These are phyloP conservation scores for Friedmanniomyces simplex DNA, from an alignment of 495 filamentous ascomycete genomes.

Conservation along the genomic window DNA sequence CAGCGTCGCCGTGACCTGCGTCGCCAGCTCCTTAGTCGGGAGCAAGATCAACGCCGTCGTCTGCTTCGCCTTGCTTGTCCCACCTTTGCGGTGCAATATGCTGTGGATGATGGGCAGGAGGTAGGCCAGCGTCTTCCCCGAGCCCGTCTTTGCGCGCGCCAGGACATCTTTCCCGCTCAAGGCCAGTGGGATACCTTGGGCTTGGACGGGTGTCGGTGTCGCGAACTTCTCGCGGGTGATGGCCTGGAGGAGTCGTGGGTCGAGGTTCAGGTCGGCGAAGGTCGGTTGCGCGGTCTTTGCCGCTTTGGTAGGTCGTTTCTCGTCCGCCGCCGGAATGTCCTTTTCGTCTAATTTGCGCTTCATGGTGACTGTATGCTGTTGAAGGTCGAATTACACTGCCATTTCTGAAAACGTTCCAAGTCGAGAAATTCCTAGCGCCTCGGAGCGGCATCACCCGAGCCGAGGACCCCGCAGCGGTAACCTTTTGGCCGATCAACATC, in stretches of 20 bases:
- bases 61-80: constrained; percentile 11
- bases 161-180: constrained; percentile 87
- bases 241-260: constrained; percentile 75
- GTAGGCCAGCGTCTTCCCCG: constrained; percentile 96
- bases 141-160: constrained; percentile 83
- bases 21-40: constrained; percentile 85
- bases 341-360: constrained; percentile 50
- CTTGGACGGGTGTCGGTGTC: constrained; percentile 75
- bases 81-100: constrained; percentile 61
- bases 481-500: too few relatives aligned
- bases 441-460: background rate
- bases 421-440: background rate
- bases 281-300: constrained; percentile 11
- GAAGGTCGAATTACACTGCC: too few relatives aligned
- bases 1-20: constrained; percentile 70
- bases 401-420: too few relatives aligned
- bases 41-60: constrained; percentile 75
- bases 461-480: too few relatives aligned
- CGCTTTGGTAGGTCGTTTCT: background rate
- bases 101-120: constrained; percentile 77
- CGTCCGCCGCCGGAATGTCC: constrained; percentile 39
- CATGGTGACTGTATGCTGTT: constrained; percentile 33
- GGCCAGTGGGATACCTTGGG: constrained; percentile 76
- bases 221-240: constrained; percentile 74
- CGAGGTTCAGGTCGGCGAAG: constrained; percentile 58